phyloP scores from a whole-genome alignment of 345 rosid genomes.

The Turritis glabra region DNA sequence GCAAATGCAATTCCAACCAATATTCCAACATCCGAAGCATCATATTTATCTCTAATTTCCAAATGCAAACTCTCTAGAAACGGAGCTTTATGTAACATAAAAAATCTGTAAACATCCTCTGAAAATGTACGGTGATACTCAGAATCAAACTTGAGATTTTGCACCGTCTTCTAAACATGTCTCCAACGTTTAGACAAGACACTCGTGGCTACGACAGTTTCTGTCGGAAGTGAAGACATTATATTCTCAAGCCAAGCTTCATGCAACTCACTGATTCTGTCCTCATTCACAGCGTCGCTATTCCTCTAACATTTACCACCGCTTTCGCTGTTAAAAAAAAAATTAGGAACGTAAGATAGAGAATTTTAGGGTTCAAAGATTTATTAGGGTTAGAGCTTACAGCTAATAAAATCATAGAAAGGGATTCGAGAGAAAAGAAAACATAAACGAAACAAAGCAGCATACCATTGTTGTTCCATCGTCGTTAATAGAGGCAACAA shows the following conservation, averaged over 20 bases:
- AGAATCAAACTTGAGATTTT: neutral
- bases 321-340: neutral
- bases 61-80: neutral
- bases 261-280: neutral
- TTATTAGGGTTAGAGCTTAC: neutral
- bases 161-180: neutral
- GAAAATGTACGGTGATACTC: neutral
- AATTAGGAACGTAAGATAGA: neutral
- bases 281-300: neutral
- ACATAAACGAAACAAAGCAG: neutral
- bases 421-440: neutral
- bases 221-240: neutral
- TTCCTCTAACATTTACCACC: no score
- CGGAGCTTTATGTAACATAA: neutral
- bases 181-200: neutral
- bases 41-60: neutral
- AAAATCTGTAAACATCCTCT: neutral
- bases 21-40: neutral
- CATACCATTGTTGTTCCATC: constrained; percentile 9
- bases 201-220: neutral
- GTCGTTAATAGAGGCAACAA: neutral
- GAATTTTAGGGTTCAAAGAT: neutral
- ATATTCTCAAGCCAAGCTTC: neutral
- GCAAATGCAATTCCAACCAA: neutral
- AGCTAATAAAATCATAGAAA: neutral